Evolutionary conservation across 2,329 filamentous ascomycete species (phyloP), one percentile per base, ranked within the genome.

Genomic region (Colletotrichum chrysophilum): DNA sequence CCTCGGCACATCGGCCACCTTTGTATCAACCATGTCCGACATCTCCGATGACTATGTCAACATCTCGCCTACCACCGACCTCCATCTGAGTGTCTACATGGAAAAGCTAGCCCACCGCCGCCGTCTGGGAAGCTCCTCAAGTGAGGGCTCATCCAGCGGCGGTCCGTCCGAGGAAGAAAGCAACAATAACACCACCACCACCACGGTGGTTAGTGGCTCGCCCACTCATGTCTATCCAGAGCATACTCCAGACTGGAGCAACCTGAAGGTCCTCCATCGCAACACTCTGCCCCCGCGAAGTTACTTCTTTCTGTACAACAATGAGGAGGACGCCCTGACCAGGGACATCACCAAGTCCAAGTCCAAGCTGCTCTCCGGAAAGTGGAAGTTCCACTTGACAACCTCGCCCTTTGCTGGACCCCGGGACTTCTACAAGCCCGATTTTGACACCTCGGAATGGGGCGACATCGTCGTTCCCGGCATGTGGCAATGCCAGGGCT

Each of bases 401-500:
- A 78, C 83, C 4, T 86, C 86, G 4, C 89, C 89, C 8, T 84
- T 88, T 70, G 81, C 86, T 48, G 88, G 88, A 0, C 88, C 88
- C 0, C 78, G 77, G 6, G 80, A 84, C 58, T 88, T 89, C 72
- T 83, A 85, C 75, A 73, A 82, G 32, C 75, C 79, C 32, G 78
- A 77, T 36, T 88, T 85, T 71, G 83, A 86, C 70, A 80, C 84
- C 12, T 79, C 80, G 1, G 78, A 55, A 43, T 90, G 89, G 90
- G 82, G 83, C 26, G 84, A 89, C 48, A 91, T 93, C 48, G 79
- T 85, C 8, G 93, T 95, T 0, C 93, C 93, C 0, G 91, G 92
- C 16, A 91, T 92, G 85, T 95, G 93, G 93, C 93, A 95, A 82
- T 85, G 93, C 2, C 90, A 94, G 79, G 93, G 93, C 16, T 91